Evolutionary conservation across 306 rosid species (phyloP).

Genomic region (Dicorynia guianensis): DNA sequence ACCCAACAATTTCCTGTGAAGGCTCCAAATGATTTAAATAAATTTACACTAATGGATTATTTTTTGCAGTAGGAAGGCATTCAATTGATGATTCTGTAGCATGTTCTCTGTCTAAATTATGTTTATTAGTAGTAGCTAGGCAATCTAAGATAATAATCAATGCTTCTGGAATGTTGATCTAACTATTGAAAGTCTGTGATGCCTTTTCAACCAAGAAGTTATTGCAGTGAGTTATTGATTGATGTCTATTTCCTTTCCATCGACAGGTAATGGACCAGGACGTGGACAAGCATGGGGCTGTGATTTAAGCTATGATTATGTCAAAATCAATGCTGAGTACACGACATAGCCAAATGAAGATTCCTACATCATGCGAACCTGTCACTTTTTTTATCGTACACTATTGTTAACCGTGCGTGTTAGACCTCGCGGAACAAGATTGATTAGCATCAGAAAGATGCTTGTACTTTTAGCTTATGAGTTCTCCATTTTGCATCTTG

Average conservation of each 20-base stretch:
- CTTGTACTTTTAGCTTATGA: too few species aligned
- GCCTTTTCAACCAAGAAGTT: neutral
- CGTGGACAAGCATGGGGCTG: constrained; percentile 95
- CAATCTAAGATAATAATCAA: neutral
- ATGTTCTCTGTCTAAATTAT: neutral
- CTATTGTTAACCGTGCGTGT: neutral
- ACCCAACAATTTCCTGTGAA: neutral
- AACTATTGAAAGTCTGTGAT: too few species aligned
- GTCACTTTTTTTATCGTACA: neutral
- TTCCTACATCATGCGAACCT: neutral
- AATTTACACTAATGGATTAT: neutral
- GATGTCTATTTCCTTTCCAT: constrained; percentile 20
- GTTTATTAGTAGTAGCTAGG: neutral
- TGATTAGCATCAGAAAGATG: constrained; percentile 11
- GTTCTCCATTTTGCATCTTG: too few species aligned
- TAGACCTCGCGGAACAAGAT: too few species aligned
- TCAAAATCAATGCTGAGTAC: constrained; percentile 92
- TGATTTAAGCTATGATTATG: constrained; percentile 86
- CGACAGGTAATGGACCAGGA: constrained; percentile 81
- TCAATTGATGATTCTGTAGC: neutral
- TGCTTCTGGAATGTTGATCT: neutral
- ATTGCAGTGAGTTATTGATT: constrained; percentile 15
- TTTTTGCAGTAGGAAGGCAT: too few species aligned
- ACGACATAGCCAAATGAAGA: constrained; percentile 54
- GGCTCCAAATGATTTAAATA: neutral